phyloP scores from a whole-genome alignment of 305 asterid species.

The Withania somnifera region DNA sequence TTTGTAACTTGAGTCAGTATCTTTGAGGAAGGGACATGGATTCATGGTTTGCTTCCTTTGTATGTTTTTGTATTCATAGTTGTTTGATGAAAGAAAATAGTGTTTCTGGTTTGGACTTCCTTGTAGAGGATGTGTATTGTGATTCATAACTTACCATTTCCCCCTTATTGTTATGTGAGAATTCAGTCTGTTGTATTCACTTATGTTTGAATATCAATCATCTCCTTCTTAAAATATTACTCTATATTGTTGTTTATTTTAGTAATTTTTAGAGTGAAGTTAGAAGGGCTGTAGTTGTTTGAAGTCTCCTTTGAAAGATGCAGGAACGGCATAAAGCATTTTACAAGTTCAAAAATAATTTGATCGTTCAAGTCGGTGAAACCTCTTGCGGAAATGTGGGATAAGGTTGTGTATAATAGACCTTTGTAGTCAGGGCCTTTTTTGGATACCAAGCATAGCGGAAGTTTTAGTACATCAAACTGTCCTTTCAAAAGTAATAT shows the following conservation, averaged over 20 bases:
- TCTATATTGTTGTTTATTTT: not conserved
- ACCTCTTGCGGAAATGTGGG: too few relatives aligned
- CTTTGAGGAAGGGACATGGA: constrained; percentile 6
- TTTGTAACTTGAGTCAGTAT: constrained; percentile 29
- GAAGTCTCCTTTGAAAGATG: not conserved
- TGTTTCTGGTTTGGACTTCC: not conserved
- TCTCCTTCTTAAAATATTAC: not conserved
- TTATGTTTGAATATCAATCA: not conserved
- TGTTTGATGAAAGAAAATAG: constrained; percentile 10
- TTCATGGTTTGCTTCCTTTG: constrained; percentile 11
- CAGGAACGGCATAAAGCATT: not conserved
- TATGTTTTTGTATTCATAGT: constrained; percentile 13
- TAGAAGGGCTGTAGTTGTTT: not conserved
- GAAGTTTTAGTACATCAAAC: too few relatives aligned
- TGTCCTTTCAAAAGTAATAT: not conserved
- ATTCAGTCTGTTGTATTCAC: not conserved
- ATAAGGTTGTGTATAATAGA: too few relatives aligned
- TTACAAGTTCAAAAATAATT: not conserved
- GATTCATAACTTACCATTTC: not conserved
- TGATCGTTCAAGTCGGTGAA: too few relatives aligned
- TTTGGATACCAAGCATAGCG: too few relatives aligned
- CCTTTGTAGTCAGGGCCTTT: too few relatives aligned
- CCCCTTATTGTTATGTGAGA: not conserved
- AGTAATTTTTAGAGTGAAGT: not conserved
- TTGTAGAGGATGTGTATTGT: not conserved